Conservation (phyloP, 169 alveolate genomes). For the Plasmodium malariae region DNA sequence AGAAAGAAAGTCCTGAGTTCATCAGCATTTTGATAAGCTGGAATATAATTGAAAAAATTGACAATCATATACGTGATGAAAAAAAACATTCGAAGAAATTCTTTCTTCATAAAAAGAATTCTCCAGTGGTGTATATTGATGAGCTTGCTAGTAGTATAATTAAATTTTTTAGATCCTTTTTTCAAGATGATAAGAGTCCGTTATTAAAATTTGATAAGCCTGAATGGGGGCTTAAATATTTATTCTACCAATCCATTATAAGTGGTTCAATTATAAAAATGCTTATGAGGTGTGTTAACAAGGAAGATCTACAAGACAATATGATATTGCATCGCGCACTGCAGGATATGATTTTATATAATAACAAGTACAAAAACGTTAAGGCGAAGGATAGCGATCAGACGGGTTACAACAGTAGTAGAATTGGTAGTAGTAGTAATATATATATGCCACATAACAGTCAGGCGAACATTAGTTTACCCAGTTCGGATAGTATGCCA, state of each 20-base stretch:
- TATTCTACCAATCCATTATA: slow-evolving; percentile 62
- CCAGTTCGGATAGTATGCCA: too few relatives aligned
- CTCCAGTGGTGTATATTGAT: slow-evolving; percentile 1
- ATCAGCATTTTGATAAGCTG: slow-evolving; percentile 33
- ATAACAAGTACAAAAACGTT: neutral
- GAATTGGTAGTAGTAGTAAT: neutral
- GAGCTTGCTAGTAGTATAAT: slow-evolving; percentile 43
- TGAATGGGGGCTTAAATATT: slow-evolving; percentile 74
- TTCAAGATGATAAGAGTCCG: slow-evolving; percentile 62
- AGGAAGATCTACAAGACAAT: neutral
- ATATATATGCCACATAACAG: too few relatives aligned
- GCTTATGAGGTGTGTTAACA: slow-evolving; percentile 5
- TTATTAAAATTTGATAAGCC: slow-evolving; percentile 67
- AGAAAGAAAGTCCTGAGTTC: slow-evolving; percentile 68
- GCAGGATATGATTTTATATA: neutral
- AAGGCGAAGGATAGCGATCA: neutral
- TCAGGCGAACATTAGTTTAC: too few relatives aligned
- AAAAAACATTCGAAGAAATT: slow-evolving; percentile 1
- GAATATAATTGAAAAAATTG: slow-evolving; percentile 45
- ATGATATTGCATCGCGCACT: slow-evolving; percentile 15
- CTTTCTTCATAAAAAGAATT: neutral
- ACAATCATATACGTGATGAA: slow-evolving; percentile 19
- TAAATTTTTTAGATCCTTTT: slow-evolving; percentile 53
- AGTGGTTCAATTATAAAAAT: slow-evolving; percentile 46
- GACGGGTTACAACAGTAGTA: neutral